phyloP scores from a whole-genome alignment of 805 yeast species.

The Saccharomycopsis fodiens region DNA sequence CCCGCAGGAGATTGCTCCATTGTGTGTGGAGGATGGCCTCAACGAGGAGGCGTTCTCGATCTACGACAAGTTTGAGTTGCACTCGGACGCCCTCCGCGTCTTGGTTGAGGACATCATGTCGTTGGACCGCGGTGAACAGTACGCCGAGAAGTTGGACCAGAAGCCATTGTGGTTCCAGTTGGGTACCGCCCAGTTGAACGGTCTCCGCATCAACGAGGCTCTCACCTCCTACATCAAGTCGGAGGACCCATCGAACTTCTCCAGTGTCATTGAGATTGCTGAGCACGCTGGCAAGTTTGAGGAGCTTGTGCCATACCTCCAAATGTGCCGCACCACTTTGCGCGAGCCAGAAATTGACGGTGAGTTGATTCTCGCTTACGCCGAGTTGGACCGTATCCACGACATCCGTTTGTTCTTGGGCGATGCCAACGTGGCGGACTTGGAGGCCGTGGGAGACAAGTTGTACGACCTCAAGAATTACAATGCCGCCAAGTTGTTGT shows the following conservation, averaged over 20 bases:
- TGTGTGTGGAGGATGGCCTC: constrained; percentile 82
- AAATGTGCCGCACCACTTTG: constrained; percentile 85
- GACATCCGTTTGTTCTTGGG: constrained; percentile 82
- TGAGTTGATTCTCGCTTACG: constrained; percentile 81
- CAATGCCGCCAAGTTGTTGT: constrained; percentile 88
- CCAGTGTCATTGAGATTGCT: constrained; percentile 87
- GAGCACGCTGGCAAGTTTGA: constrained; percentile 96
- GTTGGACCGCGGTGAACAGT: constrained; percentile 87
- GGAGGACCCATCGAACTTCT: constrained; percentile 82
- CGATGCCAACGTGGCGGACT: constrained; percentile 87
- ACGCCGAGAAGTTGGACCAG: constrained; percentile 81
- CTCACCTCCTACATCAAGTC: constrained; percentile 89
- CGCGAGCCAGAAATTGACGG: constrained; percentile 94
- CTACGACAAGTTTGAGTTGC: constrained; percentile 74
- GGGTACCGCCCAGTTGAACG: constrained; percentile 94
- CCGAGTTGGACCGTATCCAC: constrained; percentile 61
- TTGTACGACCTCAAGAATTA: constrained; percentile 74
- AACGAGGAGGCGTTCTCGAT: constrained; percentile 93
- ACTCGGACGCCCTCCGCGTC: constrained; percentile 77
- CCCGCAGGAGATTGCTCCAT: constrained; percentile 87
- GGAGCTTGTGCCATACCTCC: constrained; percentile 77
- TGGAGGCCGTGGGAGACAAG: constrained; percentile 88
- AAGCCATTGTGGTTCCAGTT: constrained; percentile 91
- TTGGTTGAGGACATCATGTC: constrained; percentile 90
- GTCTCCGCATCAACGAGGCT: constrained; percentile 85